Evolutionary conservation across 2,329 filamentous ascomycete species (phyloP), one percentile per base, ranked within the genome.

Genomic region (Sporothrix globosa): DNA sequence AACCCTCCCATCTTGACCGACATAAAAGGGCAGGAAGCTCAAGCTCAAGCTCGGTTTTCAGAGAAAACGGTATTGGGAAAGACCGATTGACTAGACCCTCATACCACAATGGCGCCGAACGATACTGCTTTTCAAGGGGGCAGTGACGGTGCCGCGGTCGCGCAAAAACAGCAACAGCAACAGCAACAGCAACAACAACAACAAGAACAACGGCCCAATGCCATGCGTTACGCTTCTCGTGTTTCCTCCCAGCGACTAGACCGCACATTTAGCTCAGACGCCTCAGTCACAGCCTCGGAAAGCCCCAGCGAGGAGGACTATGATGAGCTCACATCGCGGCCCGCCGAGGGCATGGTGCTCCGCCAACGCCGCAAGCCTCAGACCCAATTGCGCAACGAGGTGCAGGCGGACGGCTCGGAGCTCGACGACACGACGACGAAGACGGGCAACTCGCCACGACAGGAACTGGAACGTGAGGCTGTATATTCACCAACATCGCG

Each of bases 291-390:
- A 73, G 75, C 44, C 1, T 82, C 81, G 2, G 82, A 82, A 17
- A 82, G 79, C 17, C 77, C 81, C 1, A 84, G 82, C 50, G 82
- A 83, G 69, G 82, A 84, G 72, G 82, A 84, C 69, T 83, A 83
- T 61, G 82, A 84, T 44, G 79, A 81, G 19, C 76, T 78, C 21
- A 74, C 74, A 1, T 74, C 48, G 13, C 71, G 67, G 66, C 73
- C 70, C 11, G 68, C 70, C n/a, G 74, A 70, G 21, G 71, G 71
- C 21, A 74, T 77, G 58, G 73, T 76, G 11, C 74, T 74, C 34
- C 71, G 74, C 19, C 70, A 70, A 67, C 71, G 73, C 7, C 68
- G 68, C 27, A 71, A 52, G 39, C 52, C 50, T 1, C 68, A 66
- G 10, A 72, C 66, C 19, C 69, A 68, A 21, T 63, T 73, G 58